Evolutionary conservation across 306 rosid species (phyloP).

Genomic region (Ormosia emarginata): DNA sequence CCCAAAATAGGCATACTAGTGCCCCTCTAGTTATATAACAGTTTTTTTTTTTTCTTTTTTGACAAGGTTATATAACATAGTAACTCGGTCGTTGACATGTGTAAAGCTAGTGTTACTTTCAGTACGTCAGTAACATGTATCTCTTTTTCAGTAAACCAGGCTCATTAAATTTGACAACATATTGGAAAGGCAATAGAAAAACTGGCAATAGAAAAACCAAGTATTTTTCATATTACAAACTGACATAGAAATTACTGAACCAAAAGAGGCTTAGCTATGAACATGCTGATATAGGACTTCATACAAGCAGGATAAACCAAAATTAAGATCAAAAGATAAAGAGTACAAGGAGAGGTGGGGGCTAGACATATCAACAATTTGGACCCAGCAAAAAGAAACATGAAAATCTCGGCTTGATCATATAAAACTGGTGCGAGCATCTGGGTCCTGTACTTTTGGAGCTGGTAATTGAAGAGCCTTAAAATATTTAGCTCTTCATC

Average conservation of each 20-base stretch:
- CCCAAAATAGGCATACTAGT: neutral
- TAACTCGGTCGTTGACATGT: too few species aligned
- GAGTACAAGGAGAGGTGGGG: neutral
- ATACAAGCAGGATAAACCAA: neutral
- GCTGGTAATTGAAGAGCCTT: slow-evolving; percentile 4
- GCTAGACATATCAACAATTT: slow-evolving; percentile 6
- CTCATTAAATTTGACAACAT: neutral
- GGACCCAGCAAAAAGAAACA: neutral
- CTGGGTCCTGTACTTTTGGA: slow-evolving; percentile 8
- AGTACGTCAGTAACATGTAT: neutral
- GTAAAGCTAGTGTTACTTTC: too few species aligned
- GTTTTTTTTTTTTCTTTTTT: too few species aligned
- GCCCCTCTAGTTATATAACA: too few species aligned
- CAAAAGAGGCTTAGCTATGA: slow-evolving; percentile 1
- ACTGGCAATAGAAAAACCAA: neutral
- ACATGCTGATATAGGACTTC: neutral
- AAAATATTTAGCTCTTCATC: slow-evolving; percentile 12
- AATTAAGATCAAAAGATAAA: neutral
- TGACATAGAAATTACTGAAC: neutral
- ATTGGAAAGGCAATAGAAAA: neutral
- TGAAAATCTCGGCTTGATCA: neutral
- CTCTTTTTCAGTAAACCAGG: neutral
- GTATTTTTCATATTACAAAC: slow-evolving; percentile 18
- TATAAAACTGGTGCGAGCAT: neutral
- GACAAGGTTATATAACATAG: too few species aligned